Evolutionary conservation across 192 early-diverging fungal genomes (phyloP).

Genomic region (Spizellomyces sp.): DNA sequence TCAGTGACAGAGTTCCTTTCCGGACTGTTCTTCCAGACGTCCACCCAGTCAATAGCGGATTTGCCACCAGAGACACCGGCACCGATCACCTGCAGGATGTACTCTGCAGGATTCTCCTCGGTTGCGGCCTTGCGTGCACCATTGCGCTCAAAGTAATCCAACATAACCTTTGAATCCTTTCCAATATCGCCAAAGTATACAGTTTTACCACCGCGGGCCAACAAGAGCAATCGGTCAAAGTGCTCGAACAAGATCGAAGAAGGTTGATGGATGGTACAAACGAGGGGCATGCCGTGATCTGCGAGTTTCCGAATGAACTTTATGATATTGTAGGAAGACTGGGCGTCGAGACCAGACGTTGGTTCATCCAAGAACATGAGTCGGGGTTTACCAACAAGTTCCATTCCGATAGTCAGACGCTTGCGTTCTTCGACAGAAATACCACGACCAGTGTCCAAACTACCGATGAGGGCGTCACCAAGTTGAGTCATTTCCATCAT

Average conservation of each 20-base stretch:
- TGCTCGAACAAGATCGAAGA: constrained; percentile 78
- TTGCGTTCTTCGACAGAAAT: constrained; percentile 87
- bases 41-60: constrained; percentile 64
- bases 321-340: constrained; percentile 72
- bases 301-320: constrained; percentile 65
- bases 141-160: constrained; percentile 73
- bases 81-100: constrained; percentile 79
- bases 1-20: constrained; percentile 34
- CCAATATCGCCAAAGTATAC: constrained; percentile 86
- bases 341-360: constrained; percentile 76
- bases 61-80: constrained; percentile 49
- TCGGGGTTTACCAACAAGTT: constrained; percentile 83
- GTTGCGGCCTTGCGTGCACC: constrained; percentile 65
- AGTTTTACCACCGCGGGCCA: constrained; percentile 80
- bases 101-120: constrained; percentile 81
- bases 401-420: constrained; percentile 82
- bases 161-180: constrained; percentile 60
- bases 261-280: constrained; percentile 88
- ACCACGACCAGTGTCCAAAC: constrained; percentile 71
- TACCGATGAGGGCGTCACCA: constrained; percentile 72
- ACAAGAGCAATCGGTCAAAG: constrained; percentile 80
- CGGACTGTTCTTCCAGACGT: constrained; percentile 66
- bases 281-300: constrained; percentile 68
- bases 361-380: constrained; percentile 86
- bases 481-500: constrained; percentile 75